phyloP scores from a whole-genome alignment of 495 filamentous ascomycete species.

The Recurvomyces mirabilis region DNA sequence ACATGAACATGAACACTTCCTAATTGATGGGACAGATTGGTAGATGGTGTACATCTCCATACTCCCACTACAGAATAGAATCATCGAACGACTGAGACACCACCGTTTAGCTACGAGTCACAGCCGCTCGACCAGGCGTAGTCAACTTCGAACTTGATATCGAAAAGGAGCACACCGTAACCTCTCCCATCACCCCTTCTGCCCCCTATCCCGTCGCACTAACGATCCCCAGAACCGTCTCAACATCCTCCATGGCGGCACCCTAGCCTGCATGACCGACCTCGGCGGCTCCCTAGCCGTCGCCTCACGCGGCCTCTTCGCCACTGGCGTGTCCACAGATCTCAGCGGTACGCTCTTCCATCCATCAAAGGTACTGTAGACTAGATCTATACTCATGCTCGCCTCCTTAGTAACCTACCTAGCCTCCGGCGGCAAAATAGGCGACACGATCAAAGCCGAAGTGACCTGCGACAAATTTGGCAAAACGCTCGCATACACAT shows the following conservation, averaged over 20 bases:
- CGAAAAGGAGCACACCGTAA: constrained; percentile 76
- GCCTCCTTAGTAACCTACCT: constrained; percentile 72
- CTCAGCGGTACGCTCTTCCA: constrained; percentile 53
- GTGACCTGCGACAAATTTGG: constrained; percentile 85
- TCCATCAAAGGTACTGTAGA: background rate
- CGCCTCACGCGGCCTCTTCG: constrained; percentile 74
- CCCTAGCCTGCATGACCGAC: constrained; percentile 91
- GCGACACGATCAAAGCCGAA: constrained; percentile 64
- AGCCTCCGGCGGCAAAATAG: constrained; percentile 67
- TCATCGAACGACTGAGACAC: constrained; percentile 1
- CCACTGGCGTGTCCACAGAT: constrained; percentile 89
- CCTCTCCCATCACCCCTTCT: background rate
- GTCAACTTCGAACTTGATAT: constrained; percentile 86
- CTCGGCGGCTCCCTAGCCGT: constrained; percentile 88
- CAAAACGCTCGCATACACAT: constrained; percentile 84
- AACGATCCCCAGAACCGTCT: constrained; percentile 59
- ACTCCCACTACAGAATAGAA: too few species aligned
- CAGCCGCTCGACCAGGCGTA: constrained; percentile 58
- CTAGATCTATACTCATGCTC: background rate
- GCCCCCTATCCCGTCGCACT: background rate
- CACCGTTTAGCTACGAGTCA: constrained; percentile 55
- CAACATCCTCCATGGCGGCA: constrained; percentile 84
- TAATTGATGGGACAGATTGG: constrained; percentile 16
- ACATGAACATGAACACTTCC: too few species aligned
- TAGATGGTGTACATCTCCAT: constrained; percentile 26